phyloP scores from a whole-genome alignment of 139 green algal genomes.

The Desmodesmus armatus region DNA sequence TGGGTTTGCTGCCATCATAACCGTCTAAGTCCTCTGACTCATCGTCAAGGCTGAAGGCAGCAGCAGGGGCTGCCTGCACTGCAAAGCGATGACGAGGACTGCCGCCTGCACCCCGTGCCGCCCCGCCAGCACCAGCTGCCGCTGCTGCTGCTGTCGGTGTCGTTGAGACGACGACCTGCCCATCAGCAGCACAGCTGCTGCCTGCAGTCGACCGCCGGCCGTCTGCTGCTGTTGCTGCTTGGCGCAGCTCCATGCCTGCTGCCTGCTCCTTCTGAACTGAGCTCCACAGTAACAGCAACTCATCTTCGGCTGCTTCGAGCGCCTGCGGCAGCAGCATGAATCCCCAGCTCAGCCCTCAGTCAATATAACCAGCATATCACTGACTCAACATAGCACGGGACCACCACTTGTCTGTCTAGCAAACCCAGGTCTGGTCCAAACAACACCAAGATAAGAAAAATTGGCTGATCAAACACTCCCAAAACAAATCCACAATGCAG shows the following conservation, averaged over 20 bases:
- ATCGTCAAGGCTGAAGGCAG: slow-evolving; percentile 18
- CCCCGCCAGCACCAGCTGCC: slow-evolving; percentile 19
- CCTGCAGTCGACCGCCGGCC: too few species aligned
- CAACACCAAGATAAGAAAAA: too few species aligned
- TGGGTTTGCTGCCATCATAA: neutral
- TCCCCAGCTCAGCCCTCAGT: too few species aligned
- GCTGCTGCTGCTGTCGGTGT: slow-evolving; percentile 27
- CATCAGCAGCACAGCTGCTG: slow-evolving; percentile 27
- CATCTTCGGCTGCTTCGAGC: slow-evolving; percentile 72
- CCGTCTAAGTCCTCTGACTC: neutral
- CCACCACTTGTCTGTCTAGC: too few species aligned
- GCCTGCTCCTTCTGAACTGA: slow-evolving; percentile 79
- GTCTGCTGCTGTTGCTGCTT: slow-evolving; percentile 29
- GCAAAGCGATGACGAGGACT: neutral
- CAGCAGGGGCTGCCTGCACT: too few species aligned
- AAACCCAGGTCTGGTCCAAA: too few species aligned
- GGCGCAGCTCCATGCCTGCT: slow-evolving; percentile 50
- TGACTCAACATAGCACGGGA: too few species aligned
- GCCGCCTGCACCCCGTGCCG: neutral
- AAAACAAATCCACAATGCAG: too few species aligned
- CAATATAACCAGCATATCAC: too few species aligned
- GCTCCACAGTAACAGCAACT: slow-evolving; percentile 88
- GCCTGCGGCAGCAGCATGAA: slow-evolving; percentile 1
- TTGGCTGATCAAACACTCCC: too few species aligned
- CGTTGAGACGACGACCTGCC: neutral